Evolutionary conservation across 1,284 basidiomycete species (phyloP).

Genomic region (Cutaneotrichosporon curvatum): DNA sequence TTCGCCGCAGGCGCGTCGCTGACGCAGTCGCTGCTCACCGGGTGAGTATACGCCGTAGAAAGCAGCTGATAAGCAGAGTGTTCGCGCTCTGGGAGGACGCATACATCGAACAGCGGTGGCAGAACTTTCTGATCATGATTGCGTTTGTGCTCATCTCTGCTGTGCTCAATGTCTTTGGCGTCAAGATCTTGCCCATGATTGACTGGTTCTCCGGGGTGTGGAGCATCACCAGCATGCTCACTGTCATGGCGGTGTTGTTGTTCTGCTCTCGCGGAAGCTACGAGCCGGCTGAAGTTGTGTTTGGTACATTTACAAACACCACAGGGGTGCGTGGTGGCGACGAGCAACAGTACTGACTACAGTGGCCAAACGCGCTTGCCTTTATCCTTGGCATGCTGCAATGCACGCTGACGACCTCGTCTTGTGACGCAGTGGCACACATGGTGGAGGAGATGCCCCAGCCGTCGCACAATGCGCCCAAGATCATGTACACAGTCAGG

Average conservation of each 20-base stretch:
- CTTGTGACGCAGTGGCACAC: slow-evolving; percentile 30
- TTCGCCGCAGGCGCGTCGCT: slow-evolving; percentile 33
- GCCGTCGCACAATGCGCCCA: slow-evolving; percentile 41
- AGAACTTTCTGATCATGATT: slow-evolving; percentile 21
- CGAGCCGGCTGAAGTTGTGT: slow-evolving; percentile 38
- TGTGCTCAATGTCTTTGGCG: slow-evolving; percentile 28
- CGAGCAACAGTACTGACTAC: slow-evolving; percentile 46
- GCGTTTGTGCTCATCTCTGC: slow-evolving; percentile 14
- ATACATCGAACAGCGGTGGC: too few species aligned
- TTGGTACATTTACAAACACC: slow-evolving; percentile 32
- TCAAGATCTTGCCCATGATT: slow-evolving; percentile 26
- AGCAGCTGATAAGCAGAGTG: slow-evolving; percentile 40
- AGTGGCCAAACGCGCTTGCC: slow-evolving; percentile 48
- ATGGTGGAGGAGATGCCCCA: slow-evolving; percentile 40
- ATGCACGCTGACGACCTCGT: slow-evolving; percentile 28
- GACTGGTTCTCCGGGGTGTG: slow-evolving; percentile 32
- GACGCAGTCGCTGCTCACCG: slow-evolving; percentile 25
- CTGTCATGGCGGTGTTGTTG: too few species aligned
- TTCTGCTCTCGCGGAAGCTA: slow-evolving; percentile 17
- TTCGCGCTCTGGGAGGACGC: slow-evolving; percentile 27
- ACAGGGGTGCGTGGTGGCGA: slow-evolving; percentile 27
- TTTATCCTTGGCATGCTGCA: slow-evolving; percentile 49
- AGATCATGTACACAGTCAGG: too few species aligned
- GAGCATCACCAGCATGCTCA: slow-evolving; percentile 33
- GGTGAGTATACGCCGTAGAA: slow-evolving; percentile 25